Evolutionary conservation across 495 filamentous ascomycete species (phyloP).

Genomic region (Monascus purpureus): DNA sequence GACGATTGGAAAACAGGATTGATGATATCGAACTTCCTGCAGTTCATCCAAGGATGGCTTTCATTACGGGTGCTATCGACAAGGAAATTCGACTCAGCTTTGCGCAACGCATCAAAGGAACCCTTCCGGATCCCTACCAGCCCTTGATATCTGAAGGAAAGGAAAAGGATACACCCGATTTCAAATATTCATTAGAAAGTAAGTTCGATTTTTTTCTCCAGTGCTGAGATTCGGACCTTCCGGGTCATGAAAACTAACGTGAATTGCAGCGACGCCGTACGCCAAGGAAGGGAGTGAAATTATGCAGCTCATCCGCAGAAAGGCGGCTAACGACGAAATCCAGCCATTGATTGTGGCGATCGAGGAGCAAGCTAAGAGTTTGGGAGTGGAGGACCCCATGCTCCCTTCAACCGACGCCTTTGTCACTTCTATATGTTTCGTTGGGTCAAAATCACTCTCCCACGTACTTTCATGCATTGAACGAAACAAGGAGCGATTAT

Average conservation of each 20-base stretch:
- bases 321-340: slow-evolving; percentile 69
- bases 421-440: slow-evolving; percentile 79
- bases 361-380: slow-evolving; percentile 54
- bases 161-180: slow-evolving; percentile 85
- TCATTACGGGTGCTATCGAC: slow-evolving; percentile 79
- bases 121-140: slow-evolving; percentile 75
- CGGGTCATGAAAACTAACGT: neutral
- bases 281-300: slow-evolving; percentile 66
- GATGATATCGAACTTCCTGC: slow-evolving; percentile 68
- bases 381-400: slow-evolving; percentile 54
- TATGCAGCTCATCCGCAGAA: slow-evolving; percentile 62
- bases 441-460: slow-evolving; percentile 88
- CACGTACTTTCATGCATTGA: slow-evolving; percentile 94
- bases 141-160: slow-evolving; percentile 69
- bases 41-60: slow-evolving; percentile 78
- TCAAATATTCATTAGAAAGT: slow-evolving; percentile 79
- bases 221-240: no score
- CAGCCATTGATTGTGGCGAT: slow-evolving; percentile 63
- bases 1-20: no score
- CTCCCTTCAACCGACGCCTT: slow-evolving; percentile 82
- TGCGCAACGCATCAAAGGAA: slow-evolving; percentile 88
- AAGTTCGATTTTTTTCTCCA: slow-evolving; percentile 23
- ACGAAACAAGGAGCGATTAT: slow-evolving; percentile 80
- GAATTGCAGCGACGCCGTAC: slow-evolving; percentile 60
- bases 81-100: slow-evolving; percentile 97